These are phyloP conservation scores for Aspergillus spinulosporus DNA, from an alignment of 2,329 filamentous ascomycete species.

Conservation along the genomic window DNA sequence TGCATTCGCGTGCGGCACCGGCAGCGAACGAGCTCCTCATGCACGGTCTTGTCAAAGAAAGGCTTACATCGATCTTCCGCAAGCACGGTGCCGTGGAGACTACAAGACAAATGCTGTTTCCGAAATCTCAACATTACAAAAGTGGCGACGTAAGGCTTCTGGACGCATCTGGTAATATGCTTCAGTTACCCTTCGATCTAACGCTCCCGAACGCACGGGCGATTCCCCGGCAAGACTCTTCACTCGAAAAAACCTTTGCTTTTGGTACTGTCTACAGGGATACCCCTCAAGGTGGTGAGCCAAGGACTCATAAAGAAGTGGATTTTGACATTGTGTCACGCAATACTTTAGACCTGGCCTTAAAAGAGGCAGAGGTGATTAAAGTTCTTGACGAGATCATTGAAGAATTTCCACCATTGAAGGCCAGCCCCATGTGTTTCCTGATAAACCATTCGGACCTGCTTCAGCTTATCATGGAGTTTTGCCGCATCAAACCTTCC, in stretches of 20 bases:
- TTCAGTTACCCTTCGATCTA: slow-evolving; percentile 92
- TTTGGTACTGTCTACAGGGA: slow-evolving; percentile 89
- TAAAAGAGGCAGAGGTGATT: slow-evolving; percentile 91
- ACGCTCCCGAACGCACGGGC: slow-evolving; percentile 84
- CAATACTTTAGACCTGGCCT: slow-evolving; percentile 74
- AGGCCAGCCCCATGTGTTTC: slow-evolving; percentile 75
- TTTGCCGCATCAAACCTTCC: slow-evolving; percentile 72
- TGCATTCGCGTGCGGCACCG: slow-evolving; percentile 57
- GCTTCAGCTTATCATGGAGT: slow-evolving; percentile 81
- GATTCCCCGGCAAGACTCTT: slow-evolving; percentile 66
- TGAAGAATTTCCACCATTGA: slow-evolving; percentile 73
- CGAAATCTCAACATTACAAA: slow-evolving; percentile 75
- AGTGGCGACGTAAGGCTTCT: slow-evolving; percentile 75
- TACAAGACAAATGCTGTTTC: slow-evolving; percentile 73
- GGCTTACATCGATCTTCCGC: slow-evolving; percentile 75
- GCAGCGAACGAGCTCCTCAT: slow-evolving; percentile 60
- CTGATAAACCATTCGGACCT: slow-evolving; percentile 87
- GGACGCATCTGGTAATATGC: slow-evolving; percentile 78
- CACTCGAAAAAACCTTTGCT: slow-evolving; percentile 74
- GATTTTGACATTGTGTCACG: slow-evolving; percentile 95
- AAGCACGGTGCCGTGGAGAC: slow-evolving; percentile 86
- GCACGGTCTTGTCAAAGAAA: slow-evolving; percentile 71
- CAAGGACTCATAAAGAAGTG: slow-evolving; percentile 79
- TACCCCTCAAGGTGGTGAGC: slow-evolving; percentile 74
- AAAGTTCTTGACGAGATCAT: slow-evolving; percentile 94